A percentile compares a stretch with the other conserved stretches of the same genome.
Evolutionary conservation across 2,329 filamentous ascomycete genomes (phyloP).

Genomic region (Coleophoma cylindrospora): DNA sequence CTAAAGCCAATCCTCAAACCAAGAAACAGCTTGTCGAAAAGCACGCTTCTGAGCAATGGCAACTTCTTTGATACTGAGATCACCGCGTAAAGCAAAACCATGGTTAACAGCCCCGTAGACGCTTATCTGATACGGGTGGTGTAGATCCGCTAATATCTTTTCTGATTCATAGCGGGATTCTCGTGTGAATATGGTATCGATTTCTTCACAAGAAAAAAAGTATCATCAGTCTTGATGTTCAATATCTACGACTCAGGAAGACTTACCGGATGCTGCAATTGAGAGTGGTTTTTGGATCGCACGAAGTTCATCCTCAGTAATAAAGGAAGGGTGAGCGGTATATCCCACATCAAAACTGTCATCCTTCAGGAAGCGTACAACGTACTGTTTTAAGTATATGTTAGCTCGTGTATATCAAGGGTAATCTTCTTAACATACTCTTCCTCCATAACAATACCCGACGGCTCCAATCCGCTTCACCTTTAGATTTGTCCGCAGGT

Average conservation of each 20-base stretch:
- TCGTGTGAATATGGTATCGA: constrained; percentile 54
- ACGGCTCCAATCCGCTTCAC: constrained; percentile 54
- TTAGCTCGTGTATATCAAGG: constrained; percentile 32
- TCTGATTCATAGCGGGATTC: constrained; percentile 59
- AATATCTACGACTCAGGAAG: no score
- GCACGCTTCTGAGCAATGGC: constrained; percentile 73
- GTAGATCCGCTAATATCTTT: constrained; percentile 47
- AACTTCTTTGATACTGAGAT: constrained; percentile 47
- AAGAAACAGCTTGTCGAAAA: constrained; percentile 67
- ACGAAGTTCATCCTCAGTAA: constrained; percentile 58
- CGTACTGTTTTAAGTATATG: constrained; percentile 49
- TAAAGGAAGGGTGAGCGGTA: constrained; percentile 70
- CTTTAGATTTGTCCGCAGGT: constrained; percentile 41
- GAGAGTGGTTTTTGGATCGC: constrained; percentile 59
- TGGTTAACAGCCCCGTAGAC: constrained; percentile 66
- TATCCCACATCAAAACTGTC: constrained; percentile 63
- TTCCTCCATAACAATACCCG: constrained; percentile 68
- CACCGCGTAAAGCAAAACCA: constrained; percentile 65
- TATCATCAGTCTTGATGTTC: no score
- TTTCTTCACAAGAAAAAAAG: constrained; percentile 33
- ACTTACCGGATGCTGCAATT: constrained; percentile 46
- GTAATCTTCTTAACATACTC: no score
- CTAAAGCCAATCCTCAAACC: constrained; percentile 45
- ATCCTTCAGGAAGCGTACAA: constrained; percentile 38
- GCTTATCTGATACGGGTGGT: constrained; percentile 59